Conservation (phyloP, 2,329 filamentous ascomycete genomes). For the Trichoderma oligosporum region DNA sequence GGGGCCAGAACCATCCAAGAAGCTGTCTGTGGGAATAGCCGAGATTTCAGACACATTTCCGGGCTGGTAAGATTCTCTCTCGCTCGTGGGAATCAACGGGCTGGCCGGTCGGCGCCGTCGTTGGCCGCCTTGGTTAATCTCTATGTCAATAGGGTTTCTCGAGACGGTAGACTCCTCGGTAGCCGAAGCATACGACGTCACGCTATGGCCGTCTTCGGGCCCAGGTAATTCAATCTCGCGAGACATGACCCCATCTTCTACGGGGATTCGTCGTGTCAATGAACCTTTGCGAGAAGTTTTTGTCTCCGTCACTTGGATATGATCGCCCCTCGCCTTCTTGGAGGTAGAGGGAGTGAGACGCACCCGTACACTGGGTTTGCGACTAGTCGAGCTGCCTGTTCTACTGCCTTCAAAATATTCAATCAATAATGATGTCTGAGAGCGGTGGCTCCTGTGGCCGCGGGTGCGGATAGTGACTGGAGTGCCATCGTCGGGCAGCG, state of each 20-base stretch:
- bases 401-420: constrained; percentile 91
- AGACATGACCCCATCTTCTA: constrained; percentile 39
- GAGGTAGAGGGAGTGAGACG: constrained; percentile 80
- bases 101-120: constrained; percentile 62
- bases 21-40: constrained; percentile 61
- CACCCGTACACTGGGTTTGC: constrained; percentile 76
- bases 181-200: constrained; percentile 71
- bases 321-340: constrained; percentile 62
- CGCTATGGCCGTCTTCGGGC: constrained; percentile 61
- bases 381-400: constrained; percentile 52
- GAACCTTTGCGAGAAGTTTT: constrained; percentile 68
- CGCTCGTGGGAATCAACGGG: constrained; percentile 58
- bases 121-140: constrained; percentile 66
- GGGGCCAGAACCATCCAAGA: constrained; percentile 55
- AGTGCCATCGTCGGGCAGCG: constrained; percentile 80
- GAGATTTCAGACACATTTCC: constrained; percentile 81
- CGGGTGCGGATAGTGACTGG: constrained; percentile 87
- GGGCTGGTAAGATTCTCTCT: constrained; percentile 58
- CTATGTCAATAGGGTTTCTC: constrained; percentile 79
- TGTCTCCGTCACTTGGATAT: constrained; percentile 78
- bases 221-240: constrained; percentile 44
- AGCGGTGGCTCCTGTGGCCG: constrained; percentile 56
- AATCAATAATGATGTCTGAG: constrained; percentile 87
- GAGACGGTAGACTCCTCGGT: constrained; percentile 76
- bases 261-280: constrained; percentile 51